Evolutionary conservation across 495 filamentous ascomycete species (phyloP).

Genomic region (Hypomontagnella monticulosa): DNA sequence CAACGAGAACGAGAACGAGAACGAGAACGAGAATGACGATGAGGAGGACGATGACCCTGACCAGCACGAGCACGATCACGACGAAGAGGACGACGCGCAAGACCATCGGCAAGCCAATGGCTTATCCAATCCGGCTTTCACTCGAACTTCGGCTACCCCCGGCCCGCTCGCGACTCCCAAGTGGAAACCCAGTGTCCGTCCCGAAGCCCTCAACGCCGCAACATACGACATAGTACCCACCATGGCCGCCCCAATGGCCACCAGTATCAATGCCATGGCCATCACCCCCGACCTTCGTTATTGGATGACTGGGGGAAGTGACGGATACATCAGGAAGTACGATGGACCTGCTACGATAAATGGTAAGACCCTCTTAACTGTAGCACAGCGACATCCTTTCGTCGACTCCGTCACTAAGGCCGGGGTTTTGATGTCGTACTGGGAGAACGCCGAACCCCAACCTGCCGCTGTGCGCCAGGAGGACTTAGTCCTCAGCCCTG

Average conservation of each 20-base stretch:
- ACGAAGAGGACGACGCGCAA: conserved; percentile 66
- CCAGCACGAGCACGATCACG: conserved; percentile 64
- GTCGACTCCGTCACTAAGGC: conserved; percentile 97
- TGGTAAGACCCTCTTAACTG: conserved; percentile 90
- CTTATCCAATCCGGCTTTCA: conserved; percentile 31
- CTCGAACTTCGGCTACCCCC: conserved; percentile 60
- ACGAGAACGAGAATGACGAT: conserved; percentile 69
- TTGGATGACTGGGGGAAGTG: conserved; percentile 91
- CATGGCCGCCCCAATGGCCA: conserved; percentile 94
- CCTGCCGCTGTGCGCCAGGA: conserved; percentile 57
- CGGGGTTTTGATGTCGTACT: conserved; percentile 91
- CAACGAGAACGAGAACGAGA: conserved; percentile 72
- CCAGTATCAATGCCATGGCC: conserved; percentile 92
- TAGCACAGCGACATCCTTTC: conserved; percentile 95
- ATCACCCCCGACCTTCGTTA: conserved; percentile 95
- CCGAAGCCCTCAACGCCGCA: conserved; percentile 81
- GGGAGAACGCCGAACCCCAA: conserved; percentile 82
- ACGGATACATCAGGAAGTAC: conserved; percentile 95
- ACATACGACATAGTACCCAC: conserved; percentile 97
- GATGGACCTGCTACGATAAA: conserved; percentile 96
- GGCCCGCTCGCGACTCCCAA: conserved; percentile 53
- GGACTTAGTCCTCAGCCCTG: conserved; percentile 74
- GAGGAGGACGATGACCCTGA: conserved; percentile 67
- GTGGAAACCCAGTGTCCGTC: conserved; percentile 72
- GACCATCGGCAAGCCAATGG: conserved; percentile 43